These are phyloP conservation scores for Pseudognaphalium luteoalbum DNA, from an alignment of 129 eudicot genomes.

Conservation along the genomic window DNA sequence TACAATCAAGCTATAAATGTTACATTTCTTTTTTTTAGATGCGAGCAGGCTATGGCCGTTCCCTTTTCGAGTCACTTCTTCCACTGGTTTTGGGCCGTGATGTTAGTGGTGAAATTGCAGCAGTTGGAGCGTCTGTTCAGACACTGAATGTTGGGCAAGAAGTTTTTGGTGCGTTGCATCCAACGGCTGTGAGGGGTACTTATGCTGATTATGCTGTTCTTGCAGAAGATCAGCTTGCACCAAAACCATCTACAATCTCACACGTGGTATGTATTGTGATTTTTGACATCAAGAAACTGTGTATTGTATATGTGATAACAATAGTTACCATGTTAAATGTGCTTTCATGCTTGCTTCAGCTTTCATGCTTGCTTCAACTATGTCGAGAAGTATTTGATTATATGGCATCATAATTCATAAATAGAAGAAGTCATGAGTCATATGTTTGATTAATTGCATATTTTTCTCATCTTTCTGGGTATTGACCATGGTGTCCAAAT, in stretches of 20 bases:
- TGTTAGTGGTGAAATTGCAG: constrained; percentile 92
- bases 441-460: constrained; percentile 16
- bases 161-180: constrained; percentile 95
- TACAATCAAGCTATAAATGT: constrained; percentile 8
- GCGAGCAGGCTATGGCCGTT: constrained; percentile 96
- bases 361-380: constrained; percentile 6
- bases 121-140: constrained; percentile 71
- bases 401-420: constrained; percentile 10
- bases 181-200: constrained; percentile 97
- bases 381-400: neutral
- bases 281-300: constrained; percentile 21
- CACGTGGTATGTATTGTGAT: constrained; percentile 65
- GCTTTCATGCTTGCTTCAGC: constrained; percentile 10
- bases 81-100: constrained; percentile 97
- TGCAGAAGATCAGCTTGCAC: constrained; percentile 71
- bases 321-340: constrained; percentile 14
- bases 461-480: constrained; percentile 16
- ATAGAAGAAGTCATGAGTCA: neutral
- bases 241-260: constrained; percentile 64
- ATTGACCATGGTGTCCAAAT: neutral
- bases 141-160: constrained; percentile 74
- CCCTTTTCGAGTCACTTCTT: constrained; percentile 68
- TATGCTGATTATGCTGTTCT: constrained; percentile 90
- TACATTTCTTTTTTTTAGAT: constrained; percentile 48
- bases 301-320: neutral